These are phyloP conservation scores for Sporisorium reilianum DNA, from an alignment of 1,284 basidiomycete genomes.

Conservation along the genomic window DNA sequence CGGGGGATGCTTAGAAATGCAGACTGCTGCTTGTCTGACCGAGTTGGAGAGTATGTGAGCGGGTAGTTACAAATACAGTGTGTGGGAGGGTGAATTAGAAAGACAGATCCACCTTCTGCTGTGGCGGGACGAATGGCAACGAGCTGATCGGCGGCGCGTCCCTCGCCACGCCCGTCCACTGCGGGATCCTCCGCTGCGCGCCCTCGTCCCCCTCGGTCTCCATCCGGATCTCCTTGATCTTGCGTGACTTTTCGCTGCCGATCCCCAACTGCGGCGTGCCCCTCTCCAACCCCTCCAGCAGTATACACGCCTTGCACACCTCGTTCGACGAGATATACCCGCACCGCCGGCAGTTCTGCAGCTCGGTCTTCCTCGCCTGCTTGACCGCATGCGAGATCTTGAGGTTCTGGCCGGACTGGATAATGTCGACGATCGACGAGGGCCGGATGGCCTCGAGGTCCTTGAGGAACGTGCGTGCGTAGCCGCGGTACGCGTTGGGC, in stretches of 20 bases:
- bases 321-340: conserved; percentile 68
- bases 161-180: conserved; percentile 51
- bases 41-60: conserved; percentile 3
- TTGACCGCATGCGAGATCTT: conserved; percentile 50
- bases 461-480: conserved; percentile 92
- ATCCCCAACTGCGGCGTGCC: conserved; percentile 64
- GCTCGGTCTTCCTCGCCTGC: conserved; percentile 55
- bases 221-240: conserved; percentile 42
- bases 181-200: too few relatives aligned
- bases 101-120: conserved; percentile 23
- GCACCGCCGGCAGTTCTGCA: conserved; percentile 64
- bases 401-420: conserved; percentile 72
- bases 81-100: conserved; percentile 16
- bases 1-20: not conserved
- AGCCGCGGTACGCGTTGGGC: conserved; percentile 91
- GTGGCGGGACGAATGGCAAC: conserved; percentile 29
- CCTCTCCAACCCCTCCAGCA: conserved; percentile 66
- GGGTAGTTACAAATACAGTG: conserved; percentile 36
- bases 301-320: conserved; percentile 68
- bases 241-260: conserved; percentile 56
- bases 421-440: conserved; percentile 95
- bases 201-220: conserved; percentile 12
- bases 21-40: not conserved
- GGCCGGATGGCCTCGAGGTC: conserved; percentile 93
- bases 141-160: conserved; percentile 35